Evolutionary conservation across 139 green algal species (phyloP).

Genomic region (Chlamydomonas schloesseri): DNA sequence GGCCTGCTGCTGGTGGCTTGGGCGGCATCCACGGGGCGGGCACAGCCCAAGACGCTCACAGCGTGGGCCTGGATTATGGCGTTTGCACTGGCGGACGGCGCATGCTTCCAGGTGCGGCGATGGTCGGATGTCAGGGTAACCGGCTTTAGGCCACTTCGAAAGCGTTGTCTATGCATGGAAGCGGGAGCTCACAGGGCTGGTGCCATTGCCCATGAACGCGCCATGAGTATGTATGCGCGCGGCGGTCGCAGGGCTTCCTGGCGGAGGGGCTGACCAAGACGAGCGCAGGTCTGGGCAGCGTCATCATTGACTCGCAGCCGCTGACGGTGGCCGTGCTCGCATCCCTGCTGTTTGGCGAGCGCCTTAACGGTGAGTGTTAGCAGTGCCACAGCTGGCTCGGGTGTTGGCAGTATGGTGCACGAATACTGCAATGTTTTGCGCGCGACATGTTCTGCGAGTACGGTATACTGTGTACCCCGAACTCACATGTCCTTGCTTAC

Average conservation of each 20-base stretch:
- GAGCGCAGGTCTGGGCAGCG: slow-evolving; percentile 52
- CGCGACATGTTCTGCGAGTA: no score
- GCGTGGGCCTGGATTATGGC: slow-evolving; percentile 89
- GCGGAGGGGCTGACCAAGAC: slow-evolving; percentile 87
- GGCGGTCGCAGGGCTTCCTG: slow-evolving; percentile 91
- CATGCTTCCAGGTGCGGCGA: slow-evolving; percentile 89
- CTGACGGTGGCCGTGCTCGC: slow-evolving; percentile 94
- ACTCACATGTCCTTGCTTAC: no score
- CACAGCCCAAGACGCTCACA: slow-evolving; percentile 65
- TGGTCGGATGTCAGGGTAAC: no score
- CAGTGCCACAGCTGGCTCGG: no score
- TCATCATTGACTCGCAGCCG: slow-evolving; percentile 95
- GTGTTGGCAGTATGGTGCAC: no score
- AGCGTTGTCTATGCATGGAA: no score
- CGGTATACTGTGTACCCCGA: no score
- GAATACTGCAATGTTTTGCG: no score
- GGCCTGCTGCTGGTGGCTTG: slow-evolving; percentile 88
- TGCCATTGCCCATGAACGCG: no score
- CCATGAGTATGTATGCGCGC: no score
- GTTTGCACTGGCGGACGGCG: slow-evolving; percentile 94
- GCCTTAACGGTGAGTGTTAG: slow-evolving; percentile 26
- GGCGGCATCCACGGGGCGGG: slow-evolving; percentile 73
- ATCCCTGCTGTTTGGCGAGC: slow-evolving; percentile 93
- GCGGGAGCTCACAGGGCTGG: no score
- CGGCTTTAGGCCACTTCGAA: no score